These are phyloP conservation scores for Lepraria neglecta DNA, from an alignment of 495 filamentous ascomycete species.

Conservation along the genomic window DNA sequence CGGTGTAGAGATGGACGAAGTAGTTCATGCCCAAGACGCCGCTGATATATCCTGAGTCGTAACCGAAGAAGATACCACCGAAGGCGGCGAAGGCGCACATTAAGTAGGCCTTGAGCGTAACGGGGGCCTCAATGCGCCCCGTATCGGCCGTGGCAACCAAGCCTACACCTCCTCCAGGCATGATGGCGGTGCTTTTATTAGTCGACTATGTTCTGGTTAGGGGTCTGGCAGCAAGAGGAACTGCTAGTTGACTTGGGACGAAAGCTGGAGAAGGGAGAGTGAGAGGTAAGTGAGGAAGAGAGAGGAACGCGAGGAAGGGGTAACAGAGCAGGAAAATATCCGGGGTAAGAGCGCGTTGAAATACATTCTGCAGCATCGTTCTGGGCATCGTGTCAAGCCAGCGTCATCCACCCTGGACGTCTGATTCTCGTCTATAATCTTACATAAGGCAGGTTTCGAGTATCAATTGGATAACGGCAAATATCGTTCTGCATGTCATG, in stretches of 20 bases:
- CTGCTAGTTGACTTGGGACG: background rate
- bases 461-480: constrained; percentile 4
- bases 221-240: background rate
- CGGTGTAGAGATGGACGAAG: constrained; percentile 44
- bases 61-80: constrained; percentile 63
- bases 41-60: constrained; percentile 59
- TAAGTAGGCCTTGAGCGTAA: constrained; percentile 59
- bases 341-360: constrained; percentile 11
- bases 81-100: constrained; percentile 66
- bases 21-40: constrained; percentile 52
- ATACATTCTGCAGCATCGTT: background rate
- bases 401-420: background rate
- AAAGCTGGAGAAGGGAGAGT: background rate
- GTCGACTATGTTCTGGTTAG: background rate
- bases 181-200: constrained; percentile 15
- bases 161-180: constrained; percentile 24
- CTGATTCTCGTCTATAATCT: constrained; percentile 11
- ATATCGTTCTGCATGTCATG: constrained; percentile 14
- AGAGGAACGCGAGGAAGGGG: background rate
- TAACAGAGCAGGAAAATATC: background rate
- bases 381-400: background rate
- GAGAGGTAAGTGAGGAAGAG: background rate
- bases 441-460: background rate
- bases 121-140: constrained; percentile 55
- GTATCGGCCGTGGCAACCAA: constrained; percentile 35